A percentile compares a stretch with the other conserved stretches of the same genome.
These are phyloP conservation scores for Trichoderma gamsii DNA, from an alignment of 495 filamentous ascomycete genomes.

Conservation along the genomic window DNA sequence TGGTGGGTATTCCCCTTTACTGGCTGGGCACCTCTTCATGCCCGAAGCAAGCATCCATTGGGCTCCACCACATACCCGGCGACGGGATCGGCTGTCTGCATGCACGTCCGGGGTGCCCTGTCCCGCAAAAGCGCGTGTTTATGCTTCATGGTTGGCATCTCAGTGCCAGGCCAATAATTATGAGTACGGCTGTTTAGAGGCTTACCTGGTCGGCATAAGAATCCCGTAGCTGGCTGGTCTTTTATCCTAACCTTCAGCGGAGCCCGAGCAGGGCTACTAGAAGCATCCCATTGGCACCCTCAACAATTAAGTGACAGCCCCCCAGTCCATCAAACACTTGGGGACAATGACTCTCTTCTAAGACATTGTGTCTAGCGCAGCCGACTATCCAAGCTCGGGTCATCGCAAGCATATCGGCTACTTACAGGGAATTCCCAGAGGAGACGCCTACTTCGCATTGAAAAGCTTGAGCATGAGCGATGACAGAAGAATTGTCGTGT, in stretches of 20 bases:
- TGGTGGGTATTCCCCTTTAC: conserved; percentile 7
- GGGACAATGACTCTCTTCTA: conserved; percentile 8
- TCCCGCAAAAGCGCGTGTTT: neutral
- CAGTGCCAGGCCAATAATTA: neutral
- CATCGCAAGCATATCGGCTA: neutral
- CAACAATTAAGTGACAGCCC: neutral
- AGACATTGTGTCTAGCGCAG: neutral
- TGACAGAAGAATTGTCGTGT: conserved; percentile 16
- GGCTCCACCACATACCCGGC: conserved; percentile 11
- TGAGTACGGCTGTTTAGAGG: neutral
- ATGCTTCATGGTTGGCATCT: neutral
- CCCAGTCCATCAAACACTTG: neutral
- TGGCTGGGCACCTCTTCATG: conserved; percentile 7
- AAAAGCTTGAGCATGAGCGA: neutral
- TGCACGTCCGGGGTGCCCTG: conserved; percentile 2
- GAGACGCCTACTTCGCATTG: neutral
- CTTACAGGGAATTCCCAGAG: neutral
- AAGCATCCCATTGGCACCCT: conserved; percentile 9
- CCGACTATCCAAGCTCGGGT: neutral
- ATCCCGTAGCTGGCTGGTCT: neutral
- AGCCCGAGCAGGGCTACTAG: neutral
- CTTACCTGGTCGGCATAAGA: conserved; percentile 1
- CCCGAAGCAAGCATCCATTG: conserved; percentile 5
- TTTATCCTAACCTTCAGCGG: neutral
- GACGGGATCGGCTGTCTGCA: conserved; percentile 5